These are phyloP conservation scores for Pleurotus ostreatus DNA, from an alignment of 768 basidiomycete genomes.

Conservation along the genomic window DNA sequence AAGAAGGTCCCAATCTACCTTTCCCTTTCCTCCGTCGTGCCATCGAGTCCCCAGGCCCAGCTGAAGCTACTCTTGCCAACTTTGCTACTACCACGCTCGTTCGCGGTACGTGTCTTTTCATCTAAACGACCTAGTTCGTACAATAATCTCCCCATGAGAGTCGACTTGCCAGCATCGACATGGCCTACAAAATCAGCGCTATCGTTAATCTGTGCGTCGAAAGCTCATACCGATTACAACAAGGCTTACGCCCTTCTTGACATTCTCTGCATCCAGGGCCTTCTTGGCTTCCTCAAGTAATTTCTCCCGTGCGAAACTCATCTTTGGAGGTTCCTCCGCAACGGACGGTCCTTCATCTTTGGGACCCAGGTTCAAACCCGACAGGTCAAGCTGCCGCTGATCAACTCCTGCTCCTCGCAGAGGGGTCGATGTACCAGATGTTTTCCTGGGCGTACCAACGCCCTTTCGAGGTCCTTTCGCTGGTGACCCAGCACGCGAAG, in stretches of 20 bases:
- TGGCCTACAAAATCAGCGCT: conserved; percentile 56
- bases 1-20: conserved; percentile 34
- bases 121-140: conserved; percentile 89
- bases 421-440: conserved; percentile 42
- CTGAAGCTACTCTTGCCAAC: conserved; percentile 94
- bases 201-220: not conserved
- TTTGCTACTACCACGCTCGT: conserved; percentile 86
- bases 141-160: conserved; percentile 89
- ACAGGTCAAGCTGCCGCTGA: conserved; percentile 66
- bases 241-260: conserved; percentile 74
- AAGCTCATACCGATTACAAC: conserved; percentile 77
- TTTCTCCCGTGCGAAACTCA: conserved; percentile 73
- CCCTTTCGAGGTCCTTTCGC: conserved; percentile 36
- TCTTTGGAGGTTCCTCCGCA: conserved; percentile 54
- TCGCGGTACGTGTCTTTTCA: conserved; percentile 78
- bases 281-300: conserved; percentile 75
- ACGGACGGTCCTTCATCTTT: conserved; percentile 34
- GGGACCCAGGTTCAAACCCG: conserved; percentile 61
- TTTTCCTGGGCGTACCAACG: conserved; percentile 24
- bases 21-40: conserved; percentile 87
- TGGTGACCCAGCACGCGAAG: conserved; percentile 44
- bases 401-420: conserved; percentile 36
- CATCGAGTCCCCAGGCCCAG: conserved; percentile 98
- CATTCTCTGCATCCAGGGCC: conserved; percentile 41
- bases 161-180: conserved; percentile 98